Evolutionary conservation across 495 filamentous ascomycete genomes (phyloP).

Genomic region (Hyphodiscus hymeniophilus): DNA sequence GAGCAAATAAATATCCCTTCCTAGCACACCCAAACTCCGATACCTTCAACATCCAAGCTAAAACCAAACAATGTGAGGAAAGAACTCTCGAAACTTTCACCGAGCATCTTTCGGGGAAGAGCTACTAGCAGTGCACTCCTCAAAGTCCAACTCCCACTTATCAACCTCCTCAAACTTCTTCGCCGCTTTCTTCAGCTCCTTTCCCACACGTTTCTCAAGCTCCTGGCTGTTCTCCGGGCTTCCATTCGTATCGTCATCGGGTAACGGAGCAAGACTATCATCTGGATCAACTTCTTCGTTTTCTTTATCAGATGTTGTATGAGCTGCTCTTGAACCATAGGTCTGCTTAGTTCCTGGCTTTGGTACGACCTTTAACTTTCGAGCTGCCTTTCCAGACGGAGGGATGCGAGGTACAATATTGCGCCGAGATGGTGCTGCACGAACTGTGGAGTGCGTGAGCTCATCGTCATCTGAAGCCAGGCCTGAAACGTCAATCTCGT

Average conservation of each 20-base stretch:
- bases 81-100: constrained; percentile 15
- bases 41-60: no score
- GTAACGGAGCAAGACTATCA: constrained; percentile 24
- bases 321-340: constrained; percentile 10
- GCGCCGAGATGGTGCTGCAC: constrained; percentile 11
- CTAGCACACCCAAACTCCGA: no score
- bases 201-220: constrained; percentile 21
- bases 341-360: constrained; percentile 17
- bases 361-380: constrained; percentile 8
- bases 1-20: no score
- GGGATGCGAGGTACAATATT: constrained; percentile 23
- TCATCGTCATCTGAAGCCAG: constrained; percentile 29
- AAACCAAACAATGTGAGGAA: no score
- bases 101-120: constrained; percentile 29
- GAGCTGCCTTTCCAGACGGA: constrained; percentile 21
- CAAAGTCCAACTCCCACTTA: constrained; percentile 67
- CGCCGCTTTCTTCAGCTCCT: constrained; percentile 32
- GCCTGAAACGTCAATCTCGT: constrained; percentile 23
- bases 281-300: constrained; percentile 29
- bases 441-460: constrained; percentile 18
- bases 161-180: constrained; percentile 63
- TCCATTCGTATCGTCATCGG: constrained; percentile 18
- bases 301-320: constrained; percentile 37
- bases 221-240: constrained; percentile 20
- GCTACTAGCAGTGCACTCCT: constrained; percentile 41